Percentiles rank a stretch among this genome's conserved stretches.
Conservation (phyloP, 192 early-diverging fungal species). For the Backusella circina region DNA sequence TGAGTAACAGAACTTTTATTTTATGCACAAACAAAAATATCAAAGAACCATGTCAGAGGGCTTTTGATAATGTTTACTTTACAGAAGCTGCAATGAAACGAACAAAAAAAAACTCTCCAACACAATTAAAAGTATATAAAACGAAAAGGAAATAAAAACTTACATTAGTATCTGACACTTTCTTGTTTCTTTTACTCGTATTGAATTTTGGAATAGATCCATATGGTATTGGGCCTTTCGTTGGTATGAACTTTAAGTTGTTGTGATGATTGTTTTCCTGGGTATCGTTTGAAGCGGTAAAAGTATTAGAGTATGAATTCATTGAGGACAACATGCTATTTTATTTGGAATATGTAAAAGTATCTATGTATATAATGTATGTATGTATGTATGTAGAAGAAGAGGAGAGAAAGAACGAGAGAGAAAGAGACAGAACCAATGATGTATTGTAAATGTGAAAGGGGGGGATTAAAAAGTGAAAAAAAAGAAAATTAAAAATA, state of each 20-base stretch:
- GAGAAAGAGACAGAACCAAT: background rate
- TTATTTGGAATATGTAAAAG: background rate
- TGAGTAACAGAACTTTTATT: background rate
- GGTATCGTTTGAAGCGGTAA: background rate
- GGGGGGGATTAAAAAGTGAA: background rate
- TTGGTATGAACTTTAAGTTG: background rate
- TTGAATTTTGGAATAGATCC: slow-evolving; percentile 6
- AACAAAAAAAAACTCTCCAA: background rate
- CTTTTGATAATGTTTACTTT: slow-evolving; percentile 3
- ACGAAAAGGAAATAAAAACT: background rate
- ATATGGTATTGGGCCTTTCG: slow-evolving; percentile 1
- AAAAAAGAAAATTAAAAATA: background rate
- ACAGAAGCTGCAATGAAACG: slow-evolving; percentile 4
- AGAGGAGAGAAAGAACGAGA: background rate
- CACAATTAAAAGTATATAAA: background rate
- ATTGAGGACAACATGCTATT: background rate
- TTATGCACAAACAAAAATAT: background rate
- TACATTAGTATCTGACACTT: background rate
- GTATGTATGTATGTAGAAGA: background rate
- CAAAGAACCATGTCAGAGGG: background rate
- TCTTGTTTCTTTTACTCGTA: background rate
- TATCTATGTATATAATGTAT: background rate
- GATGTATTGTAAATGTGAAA: background rate
- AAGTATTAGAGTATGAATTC: background rate
- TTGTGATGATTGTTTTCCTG: background rate